Evolutionary conservation across 306 rosid species (phyloP), one percentile per base, ranked within the genome.

Genomic region (Argentina anserina): DNA sequence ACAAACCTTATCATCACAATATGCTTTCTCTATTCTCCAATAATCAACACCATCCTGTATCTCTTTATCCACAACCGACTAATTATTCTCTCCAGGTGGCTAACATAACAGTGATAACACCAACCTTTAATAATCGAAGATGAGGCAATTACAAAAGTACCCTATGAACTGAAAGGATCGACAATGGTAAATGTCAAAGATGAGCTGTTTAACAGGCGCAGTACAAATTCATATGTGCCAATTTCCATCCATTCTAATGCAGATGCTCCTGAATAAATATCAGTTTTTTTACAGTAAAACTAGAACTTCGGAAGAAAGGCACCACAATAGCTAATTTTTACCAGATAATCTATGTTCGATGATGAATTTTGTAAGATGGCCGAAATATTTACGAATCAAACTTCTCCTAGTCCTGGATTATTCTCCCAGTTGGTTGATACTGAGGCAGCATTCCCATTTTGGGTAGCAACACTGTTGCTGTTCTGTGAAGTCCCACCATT

Each of bases 391-490:
- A 74, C 82, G 85, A 86, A 40, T 86, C 85, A 65, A 79, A 79
- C 46, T 45, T 79, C 69, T 86, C 84, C 89, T 85, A 79, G 67
- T 90, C 84, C 72, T n/a, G n/a, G n/a, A n/a, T n/a, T n/a, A n/a
- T n/a, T 83, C 76, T 92, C 87, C 98, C 90, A 90, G 37, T 84
- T 78, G 67, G 90, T 82, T 29, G 87, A 69, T 80, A 87, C 90
- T 14, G 92, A 80, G 78, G 75, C 89, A 43, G 90, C 74, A 46
- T 82, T 85, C 72, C 81, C 82, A 73, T 59, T 79, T 61, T 61
- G 42, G 8, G 66, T 17, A 61, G 66, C 2, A 0, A 33, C 66
- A 61, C 6, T 13, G 23, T 8, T 61, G 66, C 66, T 17, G 13
- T 60, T 60, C 9, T 58, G 34, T 26, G 23, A 0, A 60, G 12